Evolutionary conservation across 331 rosid species (phyloP).

Genomic region (Malus hybrid): DNA sequence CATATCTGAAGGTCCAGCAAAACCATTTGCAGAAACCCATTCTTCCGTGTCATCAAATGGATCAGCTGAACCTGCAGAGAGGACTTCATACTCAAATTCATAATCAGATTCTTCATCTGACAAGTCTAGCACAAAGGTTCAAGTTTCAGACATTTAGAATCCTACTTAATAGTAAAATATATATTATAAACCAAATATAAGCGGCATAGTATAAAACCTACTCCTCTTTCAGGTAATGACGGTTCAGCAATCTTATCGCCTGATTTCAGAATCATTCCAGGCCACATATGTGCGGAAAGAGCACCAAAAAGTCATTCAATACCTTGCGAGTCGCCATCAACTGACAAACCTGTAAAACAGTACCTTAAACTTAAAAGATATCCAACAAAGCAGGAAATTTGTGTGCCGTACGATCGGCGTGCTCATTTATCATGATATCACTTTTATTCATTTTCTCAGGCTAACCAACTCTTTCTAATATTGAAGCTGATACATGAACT

Average conservation of each 20-base stretch:
- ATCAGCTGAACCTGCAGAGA: conserved; percentile 65
- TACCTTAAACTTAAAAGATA: neutral
- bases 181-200: neutral
- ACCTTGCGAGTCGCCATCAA: conserved; percentile 82
- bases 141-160: conserved; percentile 7
- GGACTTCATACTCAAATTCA: conserved; percentile 64
- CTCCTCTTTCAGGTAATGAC: conserved; percentile 35
- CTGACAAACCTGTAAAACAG: conserved; percentile 44
- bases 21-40: conserved; percentile 52
- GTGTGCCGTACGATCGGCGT: neutral
- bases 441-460: conserved; percentile 1
- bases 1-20: conserved; percentile 14
- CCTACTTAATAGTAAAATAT: neutral
- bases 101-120: conserved; percentile 90
- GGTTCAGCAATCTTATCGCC: conserved; percentile 62
- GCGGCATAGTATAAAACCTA: conserved; percentile 19
- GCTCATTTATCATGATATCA: neutral
- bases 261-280: conserved; percentile 83
- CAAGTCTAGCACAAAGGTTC: conserved; percentile 33
- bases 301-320: conserved; percentile 82
- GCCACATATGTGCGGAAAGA: conserved; percentile 91
- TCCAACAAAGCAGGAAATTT: neutral
- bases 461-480: neutral
- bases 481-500: neutral
- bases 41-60: conserved; percentile 57